Base-by-base conservation (phyloP, 805 yeast species). In the Lipomyces starkeyi region DNA sequence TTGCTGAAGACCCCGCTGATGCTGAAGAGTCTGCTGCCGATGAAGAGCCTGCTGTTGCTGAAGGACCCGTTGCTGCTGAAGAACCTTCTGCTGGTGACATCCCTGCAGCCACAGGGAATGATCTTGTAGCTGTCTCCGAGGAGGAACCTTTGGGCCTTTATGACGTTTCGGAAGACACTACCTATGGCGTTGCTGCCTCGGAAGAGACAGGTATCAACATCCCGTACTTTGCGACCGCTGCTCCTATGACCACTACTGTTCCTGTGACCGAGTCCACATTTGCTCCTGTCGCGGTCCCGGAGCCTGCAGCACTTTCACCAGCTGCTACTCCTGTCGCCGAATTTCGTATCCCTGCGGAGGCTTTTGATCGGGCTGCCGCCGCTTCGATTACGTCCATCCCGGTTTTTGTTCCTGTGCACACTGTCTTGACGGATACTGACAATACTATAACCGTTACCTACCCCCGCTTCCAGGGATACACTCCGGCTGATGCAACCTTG, bases 391-490 rank as follows among this genome's bases (percentile, higher is more conserved):
- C 69, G n/a, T 35, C 71, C 29, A 60, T 68, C 35, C 67, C 69
- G 6, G 63, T 65, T 14, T 68, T 68, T 40, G 54, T 40, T n/a
- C 64, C 71, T n/a, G 61, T 53, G 14, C 54, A 59, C 25, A 68
- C 71, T 27, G 66, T 65, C 14, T 7, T 69, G 66, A 17, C 29
- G 13, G 72, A 67, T 53, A 14, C 59, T 34, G 66, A 61, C 35
- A 27, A 47, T 11, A 55, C 71, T 14, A 59, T 63, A 60, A 69
- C 72, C 9, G 71, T 69, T 17, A 64, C 66, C 1, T 69, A 67
- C 57, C 65, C 73, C 34, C 66, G 58, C 37, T 59, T 68, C 57
- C 62, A 53, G 17, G 73, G 73, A 4, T 71, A 62, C 62, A 17
- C 67, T 34, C 60, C 71, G 32, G 66, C 66, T 29, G 47, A 60